These are phyloP conservation scores for Chytriomyces confervae DNA, from an alignment of 192 early-diverging fungal species.

Conservation along the genomic window DNA sequence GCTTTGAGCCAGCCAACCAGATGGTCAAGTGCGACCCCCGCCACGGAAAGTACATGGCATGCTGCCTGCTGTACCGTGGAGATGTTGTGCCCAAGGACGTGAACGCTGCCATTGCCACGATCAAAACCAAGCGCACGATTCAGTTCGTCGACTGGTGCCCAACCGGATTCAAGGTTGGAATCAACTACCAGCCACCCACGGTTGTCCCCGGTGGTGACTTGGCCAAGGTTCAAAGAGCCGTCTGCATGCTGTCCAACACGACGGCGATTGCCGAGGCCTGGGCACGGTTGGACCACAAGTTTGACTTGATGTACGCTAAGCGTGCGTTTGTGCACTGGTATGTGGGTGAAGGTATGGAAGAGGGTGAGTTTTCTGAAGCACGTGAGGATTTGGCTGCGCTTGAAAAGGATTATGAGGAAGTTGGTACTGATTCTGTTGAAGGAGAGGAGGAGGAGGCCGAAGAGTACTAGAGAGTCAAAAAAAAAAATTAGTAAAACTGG, in stretches of 20 bases:
- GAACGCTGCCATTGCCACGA: constrained; percentile 79
- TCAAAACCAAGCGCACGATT: constrained; percentile 91
- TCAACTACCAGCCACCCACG: constrained; percentile 86
- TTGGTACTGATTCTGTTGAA: constrained; percentile 92
- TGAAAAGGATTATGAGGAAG: constrained; percentile 99
- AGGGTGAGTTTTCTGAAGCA: constrained; percentile 99
- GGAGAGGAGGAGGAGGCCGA: constrained; percentile 81
- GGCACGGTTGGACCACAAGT: constrained; percentile 99
- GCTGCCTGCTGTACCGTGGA: constrained; percentile 98
- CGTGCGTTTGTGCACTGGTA: constrained; percentile 99
- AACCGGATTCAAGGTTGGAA: constrained; percentile 96
- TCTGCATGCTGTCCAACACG: constrained; percentile 99
- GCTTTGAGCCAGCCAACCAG: constrained; percentile 88
- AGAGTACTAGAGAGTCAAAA: constrained; percentile 45
- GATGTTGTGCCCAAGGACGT: constrained; percentile 99
- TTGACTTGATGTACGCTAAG: constrained; percentile 99
- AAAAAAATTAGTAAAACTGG: too few species aligned
- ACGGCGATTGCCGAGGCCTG: constrained; percentile 99
- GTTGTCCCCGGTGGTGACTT: constrained; percentile 86
- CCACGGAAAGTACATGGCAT: constrained; percentile 94
- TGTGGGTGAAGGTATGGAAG: constrained; percentile 99
- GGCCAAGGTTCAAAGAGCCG: constrained; percentile 89
- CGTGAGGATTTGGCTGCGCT: constrained; percentile 99
- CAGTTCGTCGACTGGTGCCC: constrained; percentile 98
- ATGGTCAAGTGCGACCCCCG: constrained; percentile 72